phyloP scores from a whole-genome alignment of 352 stramenopile species.

The Pythium chondricola region DNA sequence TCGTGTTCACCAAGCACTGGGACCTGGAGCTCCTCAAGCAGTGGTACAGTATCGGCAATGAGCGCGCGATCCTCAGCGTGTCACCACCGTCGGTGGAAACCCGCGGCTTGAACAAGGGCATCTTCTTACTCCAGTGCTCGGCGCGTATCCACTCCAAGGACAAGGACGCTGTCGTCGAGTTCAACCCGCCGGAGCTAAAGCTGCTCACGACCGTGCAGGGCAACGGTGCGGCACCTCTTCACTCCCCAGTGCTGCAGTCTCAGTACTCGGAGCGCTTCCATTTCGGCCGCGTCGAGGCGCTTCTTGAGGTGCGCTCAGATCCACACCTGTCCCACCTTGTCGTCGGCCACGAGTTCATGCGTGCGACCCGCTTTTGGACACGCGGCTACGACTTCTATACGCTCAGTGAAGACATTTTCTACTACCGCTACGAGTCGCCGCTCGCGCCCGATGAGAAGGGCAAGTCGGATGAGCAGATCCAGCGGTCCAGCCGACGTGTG shows the following conservation, averaged over 20 bases:
- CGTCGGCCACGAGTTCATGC: conserved; percentile 67
- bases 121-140: conserved; percentile 66
- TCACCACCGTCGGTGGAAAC: conserved; percentile 52
- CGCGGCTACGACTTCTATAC: conserved; percentile 83
- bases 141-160: conserved; percentile 72
- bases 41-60: conserved; percentile 76
- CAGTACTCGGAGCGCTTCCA: conserved; percentile 84
- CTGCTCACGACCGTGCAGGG: not conserved
- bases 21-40: conserved; percentile 69
- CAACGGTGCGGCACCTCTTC: not conserved
- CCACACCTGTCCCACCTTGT: conserved; percentile 51
- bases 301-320: conserved; percentile 70
- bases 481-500: conserved; percentile 50
- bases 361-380: conserved; percentile 82
- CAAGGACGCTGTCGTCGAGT: conserved; percentile 57
- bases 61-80: conserved; percentile 75
- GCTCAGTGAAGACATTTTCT: conserved; percentile 54
- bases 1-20: conserved; percentile 71
- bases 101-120: conserved; percentile 25
- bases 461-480: conserved; percentile 6
- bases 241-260: conserved; percentile 53
- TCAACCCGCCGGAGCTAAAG: conserved; percentile 63
- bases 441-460: conserved; percentile 24
- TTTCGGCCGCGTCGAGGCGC: conserved; percentile 51
- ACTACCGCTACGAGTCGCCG: conserved; percentile 52